Conservation (phyloP, 2,329 filamentous ascomycete genomes). For the Fusarium acutatum region DNA sequence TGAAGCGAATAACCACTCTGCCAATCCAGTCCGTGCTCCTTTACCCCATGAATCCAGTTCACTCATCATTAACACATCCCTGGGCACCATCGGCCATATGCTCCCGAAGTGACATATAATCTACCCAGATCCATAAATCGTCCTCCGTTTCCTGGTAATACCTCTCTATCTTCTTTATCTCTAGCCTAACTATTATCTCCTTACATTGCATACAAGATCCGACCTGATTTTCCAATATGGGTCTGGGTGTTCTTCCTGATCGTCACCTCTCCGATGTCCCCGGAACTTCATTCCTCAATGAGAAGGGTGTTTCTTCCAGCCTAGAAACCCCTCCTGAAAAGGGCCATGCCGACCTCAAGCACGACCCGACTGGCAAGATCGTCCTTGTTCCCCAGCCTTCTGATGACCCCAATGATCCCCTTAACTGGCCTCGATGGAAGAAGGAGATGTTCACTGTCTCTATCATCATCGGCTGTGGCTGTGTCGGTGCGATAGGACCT, state of each 20-base stretch:
- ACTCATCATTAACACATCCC: fast-evolving
- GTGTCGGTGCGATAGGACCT: neutral
- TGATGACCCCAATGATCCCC: neutral
- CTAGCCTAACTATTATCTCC: fast-evolving
- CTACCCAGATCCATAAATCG: neutral
- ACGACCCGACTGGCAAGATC: neutral
- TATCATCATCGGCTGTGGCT: neutral
- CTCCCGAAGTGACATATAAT: neutral
- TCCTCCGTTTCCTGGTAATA: fast-evolving
- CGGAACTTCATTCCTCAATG: neutral
- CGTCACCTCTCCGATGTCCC: neutral
- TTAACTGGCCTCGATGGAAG: constrained; percentile 1
- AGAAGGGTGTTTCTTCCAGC: neutral
- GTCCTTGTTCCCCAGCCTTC: neutral
- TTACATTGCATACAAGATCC: neutral
- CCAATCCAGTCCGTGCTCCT: neutral
- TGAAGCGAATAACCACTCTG: fast-evolving
- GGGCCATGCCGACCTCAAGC: neutral
- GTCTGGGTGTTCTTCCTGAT: neutral
- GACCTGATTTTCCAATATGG: neutral
- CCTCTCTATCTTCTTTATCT: fast-evolving
- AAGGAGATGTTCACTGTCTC: neutral
- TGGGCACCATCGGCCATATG: fast-evolving
- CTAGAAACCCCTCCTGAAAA: fast-evolving
- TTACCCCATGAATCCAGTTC: neutral